phyloP scores from a whole-genome alignment of 2,329 filamentous ascomycete species.

The Seiridium cupressi region DNA sequence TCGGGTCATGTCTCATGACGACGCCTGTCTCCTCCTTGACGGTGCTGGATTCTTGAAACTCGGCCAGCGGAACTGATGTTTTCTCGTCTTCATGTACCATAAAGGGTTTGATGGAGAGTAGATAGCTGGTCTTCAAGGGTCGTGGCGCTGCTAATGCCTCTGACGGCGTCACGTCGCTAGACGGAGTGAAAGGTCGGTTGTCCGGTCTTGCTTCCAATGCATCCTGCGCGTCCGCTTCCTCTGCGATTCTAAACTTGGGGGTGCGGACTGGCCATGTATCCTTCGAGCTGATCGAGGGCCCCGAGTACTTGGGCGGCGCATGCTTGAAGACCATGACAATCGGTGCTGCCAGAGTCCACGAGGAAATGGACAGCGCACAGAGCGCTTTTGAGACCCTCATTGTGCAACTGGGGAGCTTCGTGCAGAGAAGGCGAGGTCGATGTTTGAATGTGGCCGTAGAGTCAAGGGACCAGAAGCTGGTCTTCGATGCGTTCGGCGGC shows the following conservation, averaged over 20 bases:
- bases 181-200: constrained; percentile 4
- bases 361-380: constrained; percentile 12
- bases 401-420: not conserved
- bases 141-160: constrained; percentile 5
- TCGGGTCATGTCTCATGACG: constrained; percentile 17
- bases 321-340: constrained; percentile 9
- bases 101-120: not conserved
- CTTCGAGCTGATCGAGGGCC: not conserved
- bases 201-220: constrained; percentile 1
- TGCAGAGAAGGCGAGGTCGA: not conserved
- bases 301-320: constrained; percentile 9
- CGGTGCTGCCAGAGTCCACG: constrained; percentile 15
- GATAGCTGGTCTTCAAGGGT: constrained; percentile 3
- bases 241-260: not conserved
- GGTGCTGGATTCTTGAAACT: constrained; percentile 23
- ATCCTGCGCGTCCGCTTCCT: not conserved
- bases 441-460: not conserved
- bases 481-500: not conserved
- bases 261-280: not conserved
- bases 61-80: constrained; percentile 9
- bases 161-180: constrained; percentile 2
- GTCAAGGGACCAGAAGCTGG: not conserved
- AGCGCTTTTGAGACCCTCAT: constrained; percentile 15
- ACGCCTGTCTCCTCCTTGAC: constrained; percentile 25
- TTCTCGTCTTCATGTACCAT: not conserved